Conservation (phyloP, 352 stramenopile species). For the Sclerospora graminicola region DNA sequence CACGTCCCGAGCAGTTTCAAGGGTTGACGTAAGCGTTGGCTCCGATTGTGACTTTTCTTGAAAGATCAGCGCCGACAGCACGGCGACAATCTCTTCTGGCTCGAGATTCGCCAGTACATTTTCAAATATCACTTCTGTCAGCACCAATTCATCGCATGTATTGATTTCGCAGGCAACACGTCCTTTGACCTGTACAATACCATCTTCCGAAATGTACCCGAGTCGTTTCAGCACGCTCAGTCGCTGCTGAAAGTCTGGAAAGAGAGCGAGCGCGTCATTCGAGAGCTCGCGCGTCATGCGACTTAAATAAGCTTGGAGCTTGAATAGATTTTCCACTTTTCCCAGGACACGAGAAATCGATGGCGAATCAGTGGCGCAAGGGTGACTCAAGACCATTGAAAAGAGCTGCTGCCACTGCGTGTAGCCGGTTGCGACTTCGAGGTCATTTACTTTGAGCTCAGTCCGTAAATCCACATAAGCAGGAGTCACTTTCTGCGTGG, state of each 20-base stretch:
- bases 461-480: slow-evolving; percentile 55
- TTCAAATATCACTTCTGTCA: slow-evolving; percentile 99
- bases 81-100: slow-evolving; percentile 94
- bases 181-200: slow-evolving; percentile 92
- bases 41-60: slow-evolving; percentile 88
- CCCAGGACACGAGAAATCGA: slow-evolving; percentile 39
- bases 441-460: slow-evolving; percentile 72
- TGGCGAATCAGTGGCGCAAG: slow-evolving; percentile 28
- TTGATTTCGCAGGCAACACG: slow-evolving; percentile 97
- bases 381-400: slow-evolving; percentile 35
- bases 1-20: slow-evolving; percentile 71
- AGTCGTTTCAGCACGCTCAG: slow-evolving; percentile 88
- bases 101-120: slow-evolving; percentile 95
- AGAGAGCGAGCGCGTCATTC: slow-evolving; percentile 90
- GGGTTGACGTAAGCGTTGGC: slow-evolving; percentile 55
- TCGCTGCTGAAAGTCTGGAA: slow-evolving; percentile 95
- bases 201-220: slow-evolving; percentile 88
- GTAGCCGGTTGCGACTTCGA: slow-evolving; percentile 65
- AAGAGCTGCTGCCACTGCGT: slow-evolving; percentile 50
- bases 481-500: slow-evolving; percentile 31
- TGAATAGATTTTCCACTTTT: slow-evolving; percentile 69
- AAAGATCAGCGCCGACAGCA: slow-evolving; percentile 95
- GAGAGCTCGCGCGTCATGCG: slow-evolving; percentile 54
- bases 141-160: slow-evolving; percentile 95
- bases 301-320: slow-evolving; percentile 54